Evolutionary conservation across 371 early-diverging fungal genomes (phyloP), one percentile per base, ranked within the genome.

Genomic region (Polyrhizophydium stewartii): DNA sequence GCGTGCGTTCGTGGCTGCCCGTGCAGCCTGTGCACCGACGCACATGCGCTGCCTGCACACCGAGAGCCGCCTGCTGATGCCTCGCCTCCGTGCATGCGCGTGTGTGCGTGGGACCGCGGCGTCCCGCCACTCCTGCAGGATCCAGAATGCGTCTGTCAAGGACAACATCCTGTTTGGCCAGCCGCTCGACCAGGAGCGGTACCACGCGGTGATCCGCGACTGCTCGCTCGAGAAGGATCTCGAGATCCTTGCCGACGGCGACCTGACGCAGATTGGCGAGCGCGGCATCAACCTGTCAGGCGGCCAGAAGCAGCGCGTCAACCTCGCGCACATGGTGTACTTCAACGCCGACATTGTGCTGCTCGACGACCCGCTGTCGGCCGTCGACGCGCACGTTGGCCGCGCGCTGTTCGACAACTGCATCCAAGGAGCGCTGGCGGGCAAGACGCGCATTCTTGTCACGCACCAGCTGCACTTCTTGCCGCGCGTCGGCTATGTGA

Each of bases 361-460:
- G 24, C 53, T 90, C 53, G 94, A 94, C 64, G 92, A 92, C 55
- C 89, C 92, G 7, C 62, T 75, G 31, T 61, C 73, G 1, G 93
- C 97, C 21, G 89, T 97, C 13, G 96, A 97, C 75, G 88, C 92
- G 1, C 92, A 92, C 60, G 95, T 96, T 19, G 93, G 92, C 37
- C 70, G 73, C 21, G 69, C 77, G 9, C 46, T 74, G 30, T 81
- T 83, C 38, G 72, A 77, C 24, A 43, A 68, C 12, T 64, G 71
- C 35, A 68, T 82, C 51, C 30, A 43, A 16, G 68, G 66, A 0
- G 32, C 35, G 27, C 31, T 75, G 56, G 81, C 90, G 35, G 30
- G 53, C 31, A 76, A 73, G 41, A 73, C 76, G 0, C 63, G 62
- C 21, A 40, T 76, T 22, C 49, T 72, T 19, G 76, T 68, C 10